Percentiles rank a stretch among this genome's conserved stretches.
Conservation (phyloP, 345 rosid genomes). For the Populus davidiana region DNA sequence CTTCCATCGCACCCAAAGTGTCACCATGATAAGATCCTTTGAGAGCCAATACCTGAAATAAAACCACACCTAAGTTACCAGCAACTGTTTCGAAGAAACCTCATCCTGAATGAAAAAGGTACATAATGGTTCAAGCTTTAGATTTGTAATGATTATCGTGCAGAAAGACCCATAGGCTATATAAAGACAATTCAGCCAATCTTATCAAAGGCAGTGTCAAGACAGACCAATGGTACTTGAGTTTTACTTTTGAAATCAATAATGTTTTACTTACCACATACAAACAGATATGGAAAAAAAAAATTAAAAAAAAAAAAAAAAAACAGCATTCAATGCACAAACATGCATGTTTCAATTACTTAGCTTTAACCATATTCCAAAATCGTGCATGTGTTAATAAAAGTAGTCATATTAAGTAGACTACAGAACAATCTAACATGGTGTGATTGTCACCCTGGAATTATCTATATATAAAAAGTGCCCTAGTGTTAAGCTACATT, state of each 20-base stretch:
- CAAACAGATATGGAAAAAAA: background rate
- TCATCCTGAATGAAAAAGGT: background rate
- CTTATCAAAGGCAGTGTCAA: background rate
- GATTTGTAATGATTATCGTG: background rate
- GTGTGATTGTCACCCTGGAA: too few species aligned
- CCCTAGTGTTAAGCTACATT: too few species aligned
- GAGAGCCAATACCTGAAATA: constrained; percentile 76
- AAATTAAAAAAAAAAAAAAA: too few species aligned
- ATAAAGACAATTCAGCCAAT: background rate
- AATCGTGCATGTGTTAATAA: background rate
- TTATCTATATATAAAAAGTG: too few species aligned
- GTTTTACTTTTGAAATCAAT: too few species aligned
- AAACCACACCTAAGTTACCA: background rate
- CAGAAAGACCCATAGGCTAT: background rate
- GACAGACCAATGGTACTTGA: background rate
- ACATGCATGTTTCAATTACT: background rate
- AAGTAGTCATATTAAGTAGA: too few species aligned
- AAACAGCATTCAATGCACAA: background rate
- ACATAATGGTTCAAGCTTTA: background rate
- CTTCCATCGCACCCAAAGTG: constrained; percentile 99
- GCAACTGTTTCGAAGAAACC: background rate
- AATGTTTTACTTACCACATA: background rate
- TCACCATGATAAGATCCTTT: constrained; percentile 96
- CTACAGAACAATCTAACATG: too few species aligned
- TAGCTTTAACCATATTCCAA: background rate